A percentile compares a stretch with the other conserved stretches of the same genome.
phyloP scores from a whole-genome alignment of 805 yeast species.

The Clavispora phyllophila region DNA sequence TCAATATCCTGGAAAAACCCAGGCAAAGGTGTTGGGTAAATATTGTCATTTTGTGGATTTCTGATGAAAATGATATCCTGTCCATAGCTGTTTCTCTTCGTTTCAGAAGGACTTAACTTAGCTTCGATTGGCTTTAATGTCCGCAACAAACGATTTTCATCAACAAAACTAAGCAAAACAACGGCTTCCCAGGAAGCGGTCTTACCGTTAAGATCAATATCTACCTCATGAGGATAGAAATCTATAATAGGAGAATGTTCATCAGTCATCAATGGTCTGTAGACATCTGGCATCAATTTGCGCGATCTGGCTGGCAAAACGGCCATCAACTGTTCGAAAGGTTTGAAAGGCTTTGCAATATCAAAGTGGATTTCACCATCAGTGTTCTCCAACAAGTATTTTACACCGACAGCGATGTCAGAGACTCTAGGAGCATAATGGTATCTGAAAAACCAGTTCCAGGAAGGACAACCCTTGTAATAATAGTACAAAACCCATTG shows the following conservation, averaged over 20 bases:
- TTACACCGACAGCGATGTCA: slow-evolving; percentile 71
- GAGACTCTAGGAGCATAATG: slow-evolving; percentile 95
- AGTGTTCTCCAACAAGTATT: slow-evolving; percentile 36
- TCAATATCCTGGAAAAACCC: slow-evolving; percentile 73
- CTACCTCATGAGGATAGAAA: slow-evolving; percentile 85
- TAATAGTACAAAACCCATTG: slow-evolving; percentile 96
- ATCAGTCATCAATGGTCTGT: slow-evolving; percentile 81
- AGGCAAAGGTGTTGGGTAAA: slow-evolving; percentile 73
- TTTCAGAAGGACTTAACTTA: slow-evolving; percentile 65
- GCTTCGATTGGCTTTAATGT: slow-evolving; percentile 67
- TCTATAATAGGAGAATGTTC: slow-evolving; percentile 81
- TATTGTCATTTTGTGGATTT: slow-evolving; percentile 68
- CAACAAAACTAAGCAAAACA: slow-evolving; percentile 87
- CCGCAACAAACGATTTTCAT: slow-evolving; percentile 64
- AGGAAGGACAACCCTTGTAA: slow-evolving; percentile 85
- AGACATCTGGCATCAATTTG: slow-evolving; percentile 67
- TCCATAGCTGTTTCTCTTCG: slow-evolving; percentile 70
- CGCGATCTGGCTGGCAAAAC: slow-evolving; percentile 92
- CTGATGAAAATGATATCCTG: slow-evolving; percentile 58
- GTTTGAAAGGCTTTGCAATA: slow-evolving; percentile 74
- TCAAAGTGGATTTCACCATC: slow-evolving; percentile 49
- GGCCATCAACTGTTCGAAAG: slow-evolving; percentile 96
- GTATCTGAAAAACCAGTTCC: slow-evolving; percentile 91
- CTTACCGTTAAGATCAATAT: slow-evolving; percentile 88
- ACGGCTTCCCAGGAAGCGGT: slow-evolving; percentile 98